Conservation (phyloP, 2,329 filamentous ascomycete species). For the Nectriaceae sp. region DNA sequence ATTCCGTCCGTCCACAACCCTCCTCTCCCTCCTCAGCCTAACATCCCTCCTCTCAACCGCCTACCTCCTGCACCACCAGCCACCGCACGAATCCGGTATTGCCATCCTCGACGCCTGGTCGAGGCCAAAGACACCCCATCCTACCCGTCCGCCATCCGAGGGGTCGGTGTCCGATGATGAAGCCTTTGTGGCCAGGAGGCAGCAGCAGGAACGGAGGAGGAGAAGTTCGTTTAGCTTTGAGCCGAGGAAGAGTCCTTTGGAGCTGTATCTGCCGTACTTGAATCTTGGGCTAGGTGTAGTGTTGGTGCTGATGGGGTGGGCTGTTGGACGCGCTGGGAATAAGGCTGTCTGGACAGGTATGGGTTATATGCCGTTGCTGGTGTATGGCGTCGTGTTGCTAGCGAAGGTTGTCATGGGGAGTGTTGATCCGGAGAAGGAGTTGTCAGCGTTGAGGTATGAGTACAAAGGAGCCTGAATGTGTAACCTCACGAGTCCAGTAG, state of each 20-base stretch:
- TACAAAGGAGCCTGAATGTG: constrained; percentile 64
- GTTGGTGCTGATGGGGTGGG: constrained; percentile 48
- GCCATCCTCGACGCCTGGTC: constrained; percentile 48
- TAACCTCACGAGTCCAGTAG: not conserved
- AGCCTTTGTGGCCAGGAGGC: constrained; percentile 18
- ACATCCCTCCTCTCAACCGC: constrained; percentile 63
- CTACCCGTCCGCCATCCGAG: constrained; percentile 23
- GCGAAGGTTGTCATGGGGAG: constrained; percentile 67
- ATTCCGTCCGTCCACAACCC: constrained; percentile 36
- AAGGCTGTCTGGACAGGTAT: constrained; percentile 44
- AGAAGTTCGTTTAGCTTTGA: constrained; percentile 24
- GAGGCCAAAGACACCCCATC: constrained; percentile 26
- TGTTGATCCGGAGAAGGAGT: constrained; percentile 67
- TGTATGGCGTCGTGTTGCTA: constrained; percentile 62
- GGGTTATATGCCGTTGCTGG: constrained; percentile 54
- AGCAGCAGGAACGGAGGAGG: constrained; percentile 8
- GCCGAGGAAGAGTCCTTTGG: constrained; percentile 47
- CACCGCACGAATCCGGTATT: constrained; percentile 57
- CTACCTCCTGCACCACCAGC: constrained; percentile 60
- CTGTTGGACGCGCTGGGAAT: constrained; percentile 36
- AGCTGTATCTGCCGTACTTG: constrained; percentile 59
- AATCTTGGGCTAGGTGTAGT: constrained; percentile 60
- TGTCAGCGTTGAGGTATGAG: constrained; percentile 63
- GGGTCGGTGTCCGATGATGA: constrained; percentile 15
- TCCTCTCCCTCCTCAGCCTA: constrained; percentile 59